Conservation (phyloP, 345 rosid genomes). For the Aquilaria malaccensis region DNA sequence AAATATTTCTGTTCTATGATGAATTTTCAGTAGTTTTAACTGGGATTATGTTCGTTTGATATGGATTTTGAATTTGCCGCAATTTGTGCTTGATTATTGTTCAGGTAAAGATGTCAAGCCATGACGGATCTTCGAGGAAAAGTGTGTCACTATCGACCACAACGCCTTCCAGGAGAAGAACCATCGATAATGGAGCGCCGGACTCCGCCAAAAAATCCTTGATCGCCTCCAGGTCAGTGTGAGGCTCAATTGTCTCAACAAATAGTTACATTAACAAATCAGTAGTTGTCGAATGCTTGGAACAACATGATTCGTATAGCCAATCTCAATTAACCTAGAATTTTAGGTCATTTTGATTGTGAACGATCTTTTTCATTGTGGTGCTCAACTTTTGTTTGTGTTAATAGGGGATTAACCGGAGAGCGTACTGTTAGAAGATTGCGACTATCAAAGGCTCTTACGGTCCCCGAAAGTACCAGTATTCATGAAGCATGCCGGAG, state of each 20-base stretch:
- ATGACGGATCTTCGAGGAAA: conserved; percentile 59
- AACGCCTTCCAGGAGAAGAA: conserved; percentile 33
- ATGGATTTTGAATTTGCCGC: no score
- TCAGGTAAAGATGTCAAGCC: conserved; percentile 48
- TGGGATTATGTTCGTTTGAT: no score
- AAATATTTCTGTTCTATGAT: neutral
- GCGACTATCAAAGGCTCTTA: conserved; percentile 79
- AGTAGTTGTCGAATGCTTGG: no score
- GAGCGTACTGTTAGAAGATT: conserved; percentile 80
- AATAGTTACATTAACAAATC: no score
- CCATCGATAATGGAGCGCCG: conserved; percentile 38
- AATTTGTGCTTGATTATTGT: neutral
- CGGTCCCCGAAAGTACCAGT: conserved; percentile 71
- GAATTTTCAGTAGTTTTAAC: neutral
- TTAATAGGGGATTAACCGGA: conserved; percentile 62
- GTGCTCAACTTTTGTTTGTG: conserved; percentile 1
- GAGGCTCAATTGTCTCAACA: conserved; percentile 1
- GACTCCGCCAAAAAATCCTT: conserved; percentile 52
- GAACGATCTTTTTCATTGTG: neutral
- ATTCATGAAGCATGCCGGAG: conserved; percentile 76
- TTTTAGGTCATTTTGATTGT: neutral
- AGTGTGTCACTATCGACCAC: conserved; percentile 41
- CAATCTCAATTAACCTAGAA: neutral
- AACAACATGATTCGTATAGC: no score
- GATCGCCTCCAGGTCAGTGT: conserved; percentile 51